Evolutionary conservation across 2,329 filamentous ascomycete genomes (phyloP), one percentile per base, ranked within the genome.

Genomic region (Verruconis gallopava): DNA sequence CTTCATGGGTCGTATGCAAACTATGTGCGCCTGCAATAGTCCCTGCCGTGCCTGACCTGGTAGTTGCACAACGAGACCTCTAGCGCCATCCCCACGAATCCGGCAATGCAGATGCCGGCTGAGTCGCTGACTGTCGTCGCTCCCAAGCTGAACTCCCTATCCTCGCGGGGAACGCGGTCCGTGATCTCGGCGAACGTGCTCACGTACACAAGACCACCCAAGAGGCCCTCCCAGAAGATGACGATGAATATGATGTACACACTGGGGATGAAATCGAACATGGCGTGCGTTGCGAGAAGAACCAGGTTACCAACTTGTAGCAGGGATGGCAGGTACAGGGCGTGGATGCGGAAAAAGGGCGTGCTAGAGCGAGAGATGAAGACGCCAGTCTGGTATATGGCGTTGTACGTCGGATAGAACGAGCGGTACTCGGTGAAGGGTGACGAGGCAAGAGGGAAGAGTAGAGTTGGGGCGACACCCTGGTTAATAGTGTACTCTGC

Each of bases 401-500:
- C 88, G 48, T 82, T 82, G 60, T 98, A 98, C 47, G 89, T 85
- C 1, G 89, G 88, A 54, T 98, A 98, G 59, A 95, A 96, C 21
- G 79, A 81, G 32, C 89, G 79, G 57, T 79, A 91, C 50, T 85
- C 75, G 21, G 67, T 63, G 57, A 96, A 96, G 0, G 91, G 91
- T 1, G 83, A 81, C 9, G 72, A 62, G 1, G 69, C 56, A 1
- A 95, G 68, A 0, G 88, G 85, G 56, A 94, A 98, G 3, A 98
- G 73, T 0, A 96, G 68, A 0, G 86, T 94, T 1, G 91, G 89
- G 0, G 85, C 71, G 1, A 96, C 85, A 25, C 88, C 89, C 65
- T 94, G 88, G 64, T 96, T 96, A 61, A 96, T 95, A 43, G 84
- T 93, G 59, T 98, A 98, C 65, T 98, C 91, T 44, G 88, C 85